phyloP scores from a whole-genome alignment of 768 basidiomycete genomes.

The Kwoniella sp. region DNA sequence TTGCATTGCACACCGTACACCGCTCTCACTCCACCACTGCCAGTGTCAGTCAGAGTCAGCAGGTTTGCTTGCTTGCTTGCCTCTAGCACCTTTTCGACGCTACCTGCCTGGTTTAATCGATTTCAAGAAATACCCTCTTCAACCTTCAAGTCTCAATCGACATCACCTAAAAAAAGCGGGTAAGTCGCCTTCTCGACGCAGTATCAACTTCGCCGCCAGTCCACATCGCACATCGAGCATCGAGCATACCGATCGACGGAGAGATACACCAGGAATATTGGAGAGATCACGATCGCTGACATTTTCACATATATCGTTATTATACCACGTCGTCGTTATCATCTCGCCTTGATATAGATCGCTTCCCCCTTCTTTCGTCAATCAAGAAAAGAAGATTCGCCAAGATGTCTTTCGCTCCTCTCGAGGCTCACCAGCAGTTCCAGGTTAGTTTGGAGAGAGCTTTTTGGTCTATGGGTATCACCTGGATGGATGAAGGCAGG shows the following conservation, averaged over 20 bases:
- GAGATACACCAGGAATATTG: no score
- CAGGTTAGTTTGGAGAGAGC: slow-evolving; percentile 74
- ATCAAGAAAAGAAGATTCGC: slow-evolving; percentile 29
- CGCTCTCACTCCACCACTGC: neutral
- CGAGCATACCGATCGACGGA: neutral
- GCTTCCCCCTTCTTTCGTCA: slow-evolving; percentile 14
- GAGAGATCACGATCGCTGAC: neutral
- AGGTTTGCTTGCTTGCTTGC: neutral
- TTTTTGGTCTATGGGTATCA: no score
- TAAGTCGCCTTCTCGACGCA: slow-evolving; percentile 14
- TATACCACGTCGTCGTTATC: neutral
- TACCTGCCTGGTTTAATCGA: neutral
- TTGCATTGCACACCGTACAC: neutral
- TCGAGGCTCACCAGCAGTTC: slow-evolving; percentile 93
- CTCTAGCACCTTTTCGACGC: neutral
- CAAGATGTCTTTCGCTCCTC: slow-evolving; percentile 94
- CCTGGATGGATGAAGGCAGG: no score
- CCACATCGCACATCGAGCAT: neutral
- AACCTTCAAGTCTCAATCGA: slow-evolving; percentile 28
- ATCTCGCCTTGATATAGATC: slow-evolving; percentile 1
- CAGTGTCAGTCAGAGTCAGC: no score
- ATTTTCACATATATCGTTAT: no score
- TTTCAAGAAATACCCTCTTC: neutral
- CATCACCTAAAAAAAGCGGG: slow-evolving; percentile 26
- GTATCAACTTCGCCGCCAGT: neutral